A percentile compares a stretch with the other conserved stretches of the same genome.
Evolutionary conservation across 2,329 filamentous ascomycete species (phyloP).

Genomic region (Periglandula ipomoeae): DNA sequence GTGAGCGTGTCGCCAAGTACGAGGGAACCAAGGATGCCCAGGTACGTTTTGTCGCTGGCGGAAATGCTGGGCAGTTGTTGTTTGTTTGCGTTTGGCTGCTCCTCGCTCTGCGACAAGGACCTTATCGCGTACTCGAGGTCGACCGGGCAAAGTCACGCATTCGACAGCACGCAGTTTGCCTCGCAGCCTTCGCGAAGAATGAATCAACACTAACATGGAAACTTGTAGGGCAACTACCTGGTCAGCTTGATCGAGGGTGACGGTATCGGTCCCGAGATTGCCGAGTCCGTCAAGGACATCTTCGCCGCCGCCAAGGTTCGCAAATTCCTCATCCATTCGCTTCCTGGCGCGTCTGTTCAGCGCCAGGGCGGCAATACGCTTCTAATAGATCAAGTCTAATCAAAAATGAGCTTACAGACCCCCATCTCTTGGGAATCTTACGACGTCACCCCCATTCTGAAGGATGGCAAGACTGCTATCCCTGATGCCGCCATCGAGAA

Average conservation of each 20-base stretch:
- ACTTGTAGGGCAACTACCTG: conserved; percentile 74
- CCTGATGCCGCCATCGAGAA: conserved; percentile 87
- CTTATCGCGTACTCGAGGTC: conserved; percentile 8
- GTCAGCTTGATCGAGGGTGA: conserved; percentile 98
- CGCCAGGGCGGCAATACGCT: too few relatives aligned
- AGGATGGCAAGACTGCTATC: conserved; percentile 93
- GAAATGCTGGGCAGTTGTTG: not conserved
- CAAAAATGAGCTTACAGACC: too few relatives aligned
- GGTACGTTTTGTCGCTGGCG: conserved; percentile 46
- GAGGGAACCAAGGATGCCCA: conserved; percentile 80
- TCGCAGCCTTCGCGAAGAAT: not conserved
- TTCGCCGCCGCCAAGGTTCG: conserved; percentile 86
- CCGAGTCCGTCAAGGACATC: conserved; percentile 97
- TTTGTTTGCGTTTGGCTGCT: not conserved
- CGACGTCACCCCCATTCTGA: conserved; percentile 87
- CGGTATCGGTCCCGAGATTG: conserved; percentile 96
- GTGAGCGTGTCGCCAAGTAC: conserved; percentile 82
- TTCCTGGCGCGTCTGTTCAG: too few relatives aligned
- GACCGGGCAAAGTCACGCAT: conserved; percentile 15
- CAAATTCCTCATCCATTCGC: too few relatives aligned
- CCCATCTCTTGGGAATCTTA: conserved; percentile 96
- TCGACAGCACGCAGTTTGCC: not conserved
- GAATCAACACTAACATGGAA: not conserved
- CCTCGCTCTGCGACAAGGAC: not conserved
- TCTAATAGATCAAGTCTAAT: too few relatives aligned